These are phyloP conservation scores for Capsella rubella DNA, from an alignment of 441 rosid genomes.

Conservation along the genomic window DNA sequence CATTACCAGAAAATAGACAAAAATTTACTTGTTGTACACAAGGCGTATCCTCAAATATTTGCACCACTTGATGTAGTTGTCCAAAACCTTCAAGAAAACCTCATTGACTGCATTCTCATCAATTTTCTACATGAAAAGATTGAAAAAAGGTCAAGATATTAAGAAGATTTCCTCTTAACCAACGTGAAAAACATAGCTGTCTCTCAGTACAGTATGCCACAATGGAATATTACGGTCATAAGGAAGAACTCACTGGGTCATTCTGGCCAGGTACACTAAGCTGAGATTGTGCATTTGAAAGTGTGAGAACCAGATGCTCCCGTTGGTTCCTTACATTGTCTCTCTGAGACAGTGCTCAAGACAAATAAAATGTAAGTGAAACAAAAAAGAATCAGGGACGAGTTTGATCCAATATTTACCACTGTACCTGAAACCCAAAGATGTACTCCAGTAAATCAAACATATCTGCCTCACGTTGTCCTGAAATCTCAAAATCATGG, in stretches of 20 bases:
- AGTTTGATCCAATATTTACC: slow-evolving; percentile 24
- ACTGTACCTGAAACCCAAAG: slow-evolving; percentile 96
- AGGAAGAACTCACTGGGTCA: slow-evolving; percentile 83
- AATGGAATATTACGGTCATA: slow-evolving; percentile 2
- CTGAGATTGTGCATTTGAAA: slow-evolving; percentile 95
- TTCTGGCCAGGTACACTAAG: slow-evolving; percentile 62
- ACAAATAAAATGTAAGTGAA: slow-evolving; percentile 27
- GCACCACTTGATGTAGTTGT: slow-evolving; percentile 99
- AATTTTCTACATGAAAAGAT: slow-evolving; percentile 65
- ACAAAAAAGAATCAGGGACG: slow-evolving; percentile 30
- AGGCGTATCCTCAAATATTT: slow-evolving; percentile 82
- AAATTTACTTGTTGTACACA: slow-evolving; percentile 82
- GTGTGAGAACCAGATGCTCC: slow-evolving; percentile 86
- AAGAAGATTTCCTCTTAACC: slow-evolving; percentile 20
- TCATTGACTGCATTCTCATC: slow-evolving; percentile 97
- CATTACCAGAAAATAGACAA: slow-evolving; percentile 27
- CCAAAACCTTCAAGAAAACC: slow-evolving; percentile 92
- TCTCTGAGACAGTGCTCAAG: slow-evolving; percentile 59
- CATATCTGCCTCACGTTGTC: slow-evolving; percentile 89
- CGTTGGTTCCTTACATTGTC: slow-evolving; percentile 96
- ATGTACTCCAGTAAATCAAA: slow-evolving; percentile 92
- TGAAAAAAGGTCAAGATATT: background rate
- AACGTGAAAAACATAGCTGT: slow-evolving; percentile 15
- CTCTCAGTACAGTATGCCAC: slow-evolving; percentile 21
- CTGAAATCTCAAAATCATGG: slow-evolving; percentile 66